Percentiles rank a stretch among this genome's conserved stretches.
Evolutionary conservation across 345 rosid species (phyloP).

Genomic region (Aquilaria malaccensis): DNA sequence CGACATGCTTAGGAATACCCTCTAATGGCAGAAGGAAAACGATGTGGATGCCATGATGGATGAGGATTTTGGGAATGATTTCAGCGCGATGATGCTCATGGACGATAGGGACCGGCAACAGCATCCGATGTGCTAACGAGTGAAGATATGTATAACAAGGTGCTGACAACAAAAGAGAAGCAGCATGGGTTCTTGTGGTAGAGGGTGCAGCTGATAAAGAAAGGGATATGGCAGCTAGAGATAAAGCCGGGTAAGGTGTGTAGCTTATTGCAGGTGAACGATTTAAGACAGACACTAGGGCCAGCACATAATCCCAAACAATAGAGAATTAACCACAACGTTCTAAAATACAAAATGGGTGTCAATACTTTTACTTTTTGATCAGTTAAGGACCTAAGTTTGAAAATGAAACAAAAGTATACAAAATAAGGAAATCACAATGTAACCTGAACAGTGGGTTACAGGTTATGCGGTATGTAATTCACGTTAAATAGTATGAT

Average conservation of each 20-base stretch:
- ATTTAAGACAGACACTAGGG: conserved; percentile 44
- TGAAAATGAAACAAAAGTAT: too few species aligned
- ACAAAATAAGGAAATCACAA: too few species aligned
- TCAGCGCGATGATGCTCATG: conserved; percentile 23
- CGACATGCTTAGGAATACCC: conserved; percentile 37
- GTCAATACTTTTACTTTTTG: too few species aligned
- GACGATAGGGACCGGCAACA: conserved; percentile 33
- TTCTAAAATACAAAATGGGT: too few species aligned
- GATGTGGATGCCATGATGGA: conserved; percentile 35
- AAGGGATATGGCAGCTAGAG: conserved; percentile 44
- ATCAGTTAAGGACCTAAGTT: too few species aligned
- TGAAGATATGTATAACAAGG: conserved; percentile 30
- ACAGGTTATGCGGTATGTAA: too few species aligned
- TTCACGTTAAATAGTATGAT: too few species aligned
- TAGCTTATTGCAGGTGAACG: conserved; percentile 36
- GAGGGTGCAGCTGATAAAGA: conserved; percentile 43
- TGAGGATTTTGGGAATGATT: conserved; percentile 34
- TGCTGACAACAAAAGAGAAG: conserved; percentile 35
- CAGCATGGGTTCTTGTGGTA: conserved; percentile 33
- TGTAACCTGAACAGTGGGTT: too few species aligned
- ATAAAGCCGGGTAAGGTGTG: conserved; percentile 27
- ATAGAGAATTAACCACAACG: too few species aligned
- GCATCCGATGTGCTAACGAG: conserved; percentile 44
- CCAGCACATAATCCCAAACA: conserved; percentile 15
- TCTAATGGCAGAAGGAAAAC: conserved; percentile 40